These are phyloP conservation scores for Cyclanthera cordifolia DNA, from an alignment of 306 rosid genomes.

Conservation along the genomic window DNA sequence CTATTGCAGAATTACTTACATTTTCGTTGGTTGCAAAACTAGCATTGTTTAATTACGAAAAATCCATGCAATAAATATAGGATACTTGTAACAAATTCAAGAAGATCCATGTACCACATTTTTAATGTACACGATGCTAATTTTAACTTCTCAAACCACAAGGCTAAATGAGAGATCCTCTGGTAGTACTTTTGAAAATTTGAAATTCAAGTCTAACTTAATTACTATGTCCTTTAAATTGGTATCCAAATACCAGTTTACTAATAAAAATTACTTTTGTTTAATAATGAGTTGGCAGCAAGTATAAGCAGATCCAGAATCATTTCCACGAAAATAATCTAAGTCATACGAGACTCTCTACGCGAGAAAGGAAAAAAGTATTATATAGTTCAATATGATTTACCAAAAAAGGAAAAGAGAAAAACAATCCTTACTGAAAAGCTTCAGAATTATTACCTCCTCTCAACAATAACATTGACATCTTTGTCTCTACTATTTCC, in stretches of 20 bases:
- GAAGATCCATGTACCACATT: background rate
- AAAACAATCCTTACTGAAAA: background rate
- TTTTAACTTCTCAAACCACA: background rate
- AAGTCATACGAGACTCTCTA: background rate
- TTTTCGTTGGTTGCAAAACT: background rate
- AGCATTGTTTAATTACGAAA: background rate
- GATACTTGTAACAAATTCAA: background rate
- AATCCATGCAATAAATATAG: background rate
- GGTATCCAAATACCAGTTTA: background rate
- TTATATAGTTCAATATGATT: background rate
- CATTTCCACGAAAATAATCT: background rate
- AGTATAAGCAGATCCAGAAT: background rate
- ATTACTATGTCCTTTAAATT: background rate
- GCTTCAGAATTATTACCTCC: slow-evolving; percentile 41
- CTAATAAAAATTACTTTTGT: background rate
- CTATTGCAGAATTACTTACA: background rate
- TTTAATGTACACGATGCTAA: background rate
- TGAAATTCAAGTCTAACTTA: background rate
- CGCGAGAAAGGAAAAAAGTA: background rate
- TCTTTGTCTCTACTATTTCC: slow-evolving; percentile 62
- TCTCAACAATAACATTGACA: slow-evolving; percentile 62
- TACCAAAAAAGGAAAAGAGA: background rate
- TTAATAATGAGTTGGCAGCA: background rate
- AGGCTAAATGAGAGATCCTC: background rate
- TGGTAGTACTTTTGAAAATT: background rate